Conservation (phyloP, 2,329 filamentous ascomycete species). For the Hypomyces perniciosus region DNA sequence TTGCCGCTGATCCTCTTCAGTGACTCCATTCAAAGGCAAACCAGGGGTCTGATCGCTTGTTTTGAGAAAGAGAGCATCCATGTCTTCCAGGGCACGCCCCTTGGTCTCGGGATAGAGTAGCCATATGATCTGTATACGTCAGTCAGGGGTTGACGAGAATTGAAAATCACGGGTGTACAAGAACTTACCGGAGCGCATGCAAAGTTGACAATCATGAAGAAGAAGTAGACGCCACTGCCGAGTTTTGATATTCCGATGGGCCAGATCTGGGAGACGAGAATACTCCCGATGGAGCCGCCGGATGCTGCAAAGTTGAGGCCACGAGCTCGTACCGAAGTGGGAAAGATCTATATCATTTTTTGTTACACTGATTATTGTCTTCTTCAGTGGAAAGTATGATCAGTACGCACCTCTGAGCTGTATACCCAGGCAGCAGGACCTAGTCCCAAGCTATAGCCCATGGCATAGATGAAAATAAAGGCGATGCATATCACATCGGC, state of each 20-base stretch:
- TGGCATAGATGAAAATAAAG: conserved; percentile 53
- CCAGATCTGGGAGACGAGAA: conserved; percentile 50
- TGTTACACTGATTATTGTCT: not conserved
- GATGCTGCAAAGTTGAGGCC: conserved; percentile 52
- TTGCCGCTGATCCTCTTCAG: not conserved
- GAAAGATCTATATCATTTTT: conserved; percentile 41
- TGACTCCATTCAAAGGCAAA: not conserved
- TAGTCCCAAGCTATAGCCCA: conserved; percentile 53
- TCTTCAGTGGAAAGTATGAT: not conserved
- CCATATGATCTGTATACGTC: conserved; percentile 31
- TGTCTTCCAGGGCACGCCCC: conserved; percentile 35
- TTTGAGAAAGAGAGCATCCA: conserved; percentile 37
- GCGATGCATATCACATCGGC: conserved; percentile 47
- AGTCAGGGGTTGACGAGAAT: not conserved
- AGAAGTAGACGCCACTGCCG: conserved; percentile 49
- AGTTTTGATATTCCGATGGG: conserved; percentile 46
- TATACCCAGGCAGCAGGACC: conserved; percentile 55
- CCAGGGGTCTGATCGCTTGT: not conserved
- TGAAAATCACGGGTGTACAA: not conserved
- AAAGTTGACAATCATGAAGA: conserved; percentile 40
- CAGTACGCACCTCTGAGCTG: conserved; percentile 43
- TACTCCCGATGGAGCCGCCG: conserved; percentile 48
- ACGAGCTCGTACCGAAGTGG: conserved; percentile 49
- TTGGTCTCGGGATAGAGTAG: conserved; percentile 41
- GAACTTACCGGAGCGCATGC: conserved; percentile 12